phyloP scores from a whole-genome alignment of 1,284 basidiomycete genomes.

The Porodaedalea pini region DNA sequence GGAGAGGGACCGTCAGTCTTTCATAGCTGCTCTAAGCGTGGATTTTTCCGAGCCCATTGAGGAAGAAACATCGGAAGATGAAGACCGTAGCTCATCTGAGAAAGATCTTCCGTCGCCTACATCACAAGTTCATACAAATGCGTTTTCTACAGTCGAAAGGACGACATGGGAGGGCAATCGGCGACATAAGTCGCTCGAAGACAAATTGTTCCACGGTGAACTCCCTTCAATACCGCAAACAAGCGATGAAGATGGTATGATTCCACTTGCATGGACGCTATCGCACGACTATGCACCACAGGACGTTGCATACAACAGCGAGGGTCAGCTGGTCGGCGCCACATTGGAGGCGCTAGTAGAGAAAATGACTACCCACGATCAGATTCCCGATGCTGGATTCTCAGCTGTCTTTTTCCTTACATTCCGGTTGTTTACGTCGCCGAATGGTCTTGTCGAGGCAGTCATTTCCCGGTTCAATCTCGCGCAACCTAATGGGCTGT shows the following conservation, averaged over 20 bases:
- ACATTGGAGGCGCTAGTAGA: conserved; percentile 87
- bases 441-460: conserved; percentile 70
- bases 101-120: conserved; percentile 46
- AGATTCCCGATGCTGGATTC: conserved; percentile 81
- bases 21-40: conserved; percentile 3
- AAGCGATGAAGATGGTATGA: conserved; percentile 34
- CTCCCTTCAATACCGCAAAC: conserved; percentile 43
- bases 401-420: conserved; percentile 91
- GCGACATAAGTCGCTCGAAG: conserved; percentile 44
- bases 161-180: conserved; percentile 55
- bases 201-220: conserved; percentile 52
- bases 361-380: conserved; percentile 95
- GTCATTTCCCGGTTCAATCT: conserved; percentile 84
- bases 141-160: conserved; percentile 36
- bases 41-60: conserved; percentile 8
- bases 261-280: conserved; percentile 53
- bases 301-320: conserved; percentile 87
- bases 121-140: conserved; percentile 44
- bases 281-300: conserved; percentile 71
- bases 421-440: conserved; percentile 90
- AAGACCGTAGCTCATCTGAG: conserved; percentile 9
- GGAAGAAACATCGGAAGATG: conserved; percentile 30
- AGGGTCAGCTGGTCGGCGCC: conserved; percentile 88
- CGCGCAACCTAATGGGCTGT: conserved; percentile 52
- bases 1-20: conserved; percentile 11